Conservation (phyloP, 208 protist genomes). For the Trypanosoma avium region DNA sequence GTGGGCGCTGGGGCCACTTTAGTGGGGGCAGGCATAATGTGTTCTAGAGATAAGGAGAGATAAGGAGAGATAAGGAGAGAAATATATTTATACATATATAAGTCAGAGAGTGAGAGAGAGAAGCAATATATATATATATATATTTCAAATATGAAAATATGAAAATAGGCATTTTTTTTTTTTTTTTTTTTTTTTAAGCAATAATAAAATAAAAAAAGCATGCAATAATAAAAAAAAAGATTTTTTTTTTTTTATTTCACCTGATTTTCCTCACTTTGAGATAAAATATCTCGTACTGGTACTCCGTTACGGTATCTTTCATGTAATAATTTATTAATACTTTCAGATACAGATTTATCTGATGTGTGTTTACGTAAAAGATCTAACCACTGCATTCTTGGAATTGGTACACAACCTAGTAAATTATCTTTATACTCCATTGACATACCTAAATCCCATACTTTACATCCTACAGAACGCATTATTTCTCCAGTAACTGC, state of each 20-base stretch:
- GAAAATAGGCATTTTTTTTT: too few relatives aligned
- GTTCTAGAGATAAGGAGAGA: background rate
- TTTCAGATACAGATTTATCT: constrained; percentile 9
- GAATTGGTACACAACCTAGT: constrained; percentile 38
- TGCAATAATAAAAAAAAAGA: too few relatives aligned
- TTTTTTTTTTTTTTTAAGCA: too few relatives aligned
- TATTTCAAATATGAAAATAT: constrained; percentile 10
- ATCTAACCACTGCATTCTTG: constrained; percentile 45
- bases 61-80: constrained; percentile 15
- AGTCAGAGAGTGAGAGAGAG: background rate
- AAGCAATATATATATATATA: too few relatives aligned
- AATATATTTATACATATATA: constrained; percentile 14
- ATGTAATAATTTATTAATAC: constrained; percentile 24
- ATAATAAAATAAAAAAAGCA: constrained; percentile 22
- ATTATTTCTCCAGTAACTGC: constrained; percentile 52
- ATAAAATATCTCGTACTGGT: constrained; percentile 25
- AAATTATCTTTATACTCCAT: constrained; percentile 72
- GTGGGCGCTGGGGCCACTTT: constrained; percentile 36
- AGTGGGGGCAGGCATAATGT: constrained; percentile 48
- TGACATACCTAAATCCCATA: constrained; percentile 91
- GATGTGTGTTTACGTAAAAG: constrained; percentile 29
- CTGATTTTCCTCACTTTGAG: too few relatives aligned
- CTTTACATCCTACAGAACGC: constrained; percentile 44
- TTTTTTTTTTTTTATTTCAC: too few relatives aligned
- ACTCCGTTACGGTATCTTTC: constrained; percentile 19